phyloP scores from a whole-genome alignment of 2,329 filamentous ascomycete species.

The Didymella exigua region DNA sequence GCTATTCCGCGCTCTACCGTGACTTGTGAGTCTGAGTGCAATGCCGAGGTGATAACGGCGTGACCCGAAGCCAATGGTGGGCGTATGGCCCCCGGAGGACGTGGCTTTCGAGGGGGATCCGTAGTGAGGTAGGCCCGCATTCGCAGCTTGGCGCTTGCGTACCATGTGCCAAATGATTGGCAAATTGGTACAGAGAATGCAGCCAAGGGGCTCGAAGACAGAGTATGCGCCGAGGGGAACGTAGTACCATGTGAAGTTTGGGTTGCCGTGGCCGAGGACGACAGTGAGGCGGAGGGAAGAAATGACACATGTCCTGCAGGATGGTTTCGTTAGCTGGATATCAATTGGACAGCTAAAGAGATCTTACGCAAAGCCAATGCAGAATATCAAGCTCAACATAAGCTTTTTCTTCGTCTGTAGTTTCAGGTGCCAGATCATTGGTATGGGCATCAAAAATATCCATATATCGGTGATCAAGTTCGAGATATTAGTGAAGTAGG shows the following conservation, averaged over 20 bases:
- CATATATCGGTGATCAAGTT: constrained; percentile 43
- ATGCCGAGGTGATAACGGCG: constrained; percentile 29
- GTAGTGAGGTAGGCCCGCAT: constrained; percentile 21
- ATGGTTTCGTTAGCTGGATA: neutral
- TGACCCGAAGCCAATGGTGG: constrained; percentile 30
- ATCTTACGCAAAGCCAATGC: constrained; percentile 42
- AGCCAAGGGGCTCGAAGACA: constrained; percentile 43
- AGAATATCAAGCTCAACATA: constrained; percentile 40
- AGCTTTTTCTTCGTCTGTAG: constrained; percentile 43
- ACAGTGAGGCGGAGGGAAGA: constrained; percentile 41
- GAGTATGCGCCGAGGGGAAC: constrained; percentile 44
- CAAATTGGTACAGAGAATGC: constrained; percentile 43
- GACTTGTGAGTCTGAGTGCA: constrained; percentile 33
- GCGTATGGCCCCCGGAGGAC: constrained; percentile 19
- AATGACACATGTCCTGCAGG: constrained; percentile 38
- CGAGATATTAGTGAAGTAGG: constrained; percentile 44
- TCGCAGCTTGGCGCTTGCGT: constrained; percentile 29
- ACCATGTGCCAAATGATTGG: constrained; percentile 46
- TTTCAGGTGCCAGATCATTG: constrained; percentile 44
- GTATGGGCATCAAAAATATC: constrained; percentile 43
- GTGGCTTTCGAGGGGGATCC: constrained; percentile 23
- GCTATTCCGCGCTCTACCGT: constrained; percentile 30
- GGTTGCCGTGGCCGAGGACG: constrained; percentile 36
- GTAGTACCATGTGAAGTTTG: constrained; percentile 44
- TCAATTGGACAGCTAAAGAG: neutral